phyloP scores from a whole-genome alignment of 805 yeast species.

The Monosporozyma siamensis region DNA sequence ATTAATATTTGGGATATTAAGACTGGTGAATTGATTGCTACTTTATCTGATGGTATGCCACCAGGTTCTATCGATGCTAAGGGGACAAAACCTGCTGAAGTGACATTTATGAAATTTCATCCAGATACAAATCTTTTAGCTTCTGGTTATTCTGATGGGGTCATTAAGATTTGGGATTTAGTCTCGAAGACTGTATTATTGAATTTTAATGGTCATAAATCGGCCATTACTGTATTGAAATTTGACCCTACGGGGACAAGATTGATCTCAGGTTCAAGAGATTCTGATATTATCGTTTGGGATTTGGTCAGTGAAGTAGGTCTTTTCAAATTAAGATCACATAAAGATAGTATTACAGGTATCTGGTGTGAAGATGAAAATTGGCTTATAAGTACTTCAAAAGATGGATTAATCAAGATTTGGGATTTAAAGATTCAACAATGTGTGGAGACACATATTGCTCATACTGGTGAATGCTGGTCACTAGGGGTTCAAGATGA shows the following conservation, averaged over 20 bases:
- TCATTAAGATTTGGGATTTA: constrained; percentile 85
- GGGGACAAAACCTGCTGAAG: constrained; percentile 51
- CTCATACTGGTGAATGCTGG: constrained; percentile 94
- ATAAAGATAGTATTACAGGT: constrained; percentile 82
- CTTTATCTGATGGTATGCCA: constrained; percentile 54
- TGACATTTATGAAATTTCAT: constrained; percentile 52
- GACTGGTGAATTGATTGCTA: constrained; percentile 59
- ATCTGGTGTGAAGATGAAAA: constrained; percentile 44
- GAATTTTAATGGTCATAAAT: constrained; percentile 83
- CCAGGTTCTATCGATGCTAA: constrained; percentile 65
- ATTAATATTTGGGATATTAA: constrained; percentile 86
- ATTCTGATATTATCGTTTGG: constrained; percentile 82
- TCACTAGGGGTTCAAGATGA: constrained; percentile 44
- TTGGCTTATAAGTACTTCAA: constrained; percentile 67
- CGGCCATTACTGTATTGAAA: constrained; percentile 56
- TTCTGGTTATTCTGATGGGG: constrained; percentile 85
- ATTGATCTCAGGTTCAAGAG: constrained; percentile 77
- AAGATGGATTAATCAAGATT: constrained; percentile 83
- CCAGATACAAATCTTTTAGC: constrained; percentile 61
- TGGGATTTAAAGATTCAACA: constrained; percentile 91
- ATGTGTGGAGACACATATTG: constrained; percentile 89
- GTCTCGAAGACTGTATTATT: constrained; percentile 69
- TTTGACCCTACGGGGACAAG: constrained; percentile 82
- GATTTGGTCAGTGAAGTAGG: constrained; percentile 92
- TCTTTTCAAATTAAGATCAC: constrained; percentile 75